Base-by-base conservation (phyloP, 495 filamentous ascomycete genomes). In the Neurospora sp. region DNA sequence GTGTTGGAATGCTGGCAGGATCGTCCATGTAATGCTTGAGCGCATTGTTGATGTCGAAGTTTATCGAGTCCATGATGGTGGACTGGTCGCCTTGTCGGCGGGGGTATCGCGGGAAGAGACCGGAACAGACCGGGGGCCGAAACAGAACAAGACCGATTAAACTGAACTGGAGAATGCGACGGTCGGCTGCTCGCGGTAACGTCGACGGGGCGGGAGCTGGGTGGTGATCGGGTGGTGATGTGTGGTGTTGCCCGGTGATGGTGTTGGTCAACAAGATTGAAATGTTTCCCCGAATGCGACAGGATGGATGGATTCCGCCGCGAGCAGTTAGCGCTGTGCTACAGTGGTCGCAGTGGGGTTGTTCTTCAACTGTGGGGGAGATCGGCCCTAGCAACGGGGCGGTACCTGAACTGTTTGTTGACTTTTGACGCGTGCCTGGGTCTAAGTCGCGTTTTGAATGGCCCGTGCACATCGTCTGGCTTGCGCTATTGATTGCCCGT, bases 21-120 rank as follows among this genome's bases (percentile, higher is more conserved):
- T 97, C 93, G 84, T 92, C 93, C 86, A 97, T 91, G 82, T 99
- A 98, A 79, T 92, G 87, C 85, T 97, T 98, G 82, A 98, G 90
- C 74, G 94, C 91, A 78, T 96, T 90, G 82, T 97, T 98, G 81
- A 99, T 92, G 80, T 98, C 93, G 83, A 98, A 99, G 73, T 90
- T 88, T 76, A 92, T 85, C 71, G 79, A 82, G 79, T 92, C 93
- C 94, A 97, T 97, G 76, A 18, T 65, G 53, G 0, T 35, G 53
- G 53, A 65, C 53, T 65, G 53, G 53, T 65, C 14, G 53, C 53
- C 53, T 65, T 9, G 53, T 65, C 27, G 53, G 53, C 53, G 75
- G 85, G 79, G 79, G 75, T 73, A 76, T 69, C 61, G 72, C 45
- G 72, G 72, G 10, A 59, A 20, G 10, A 2, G 53, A 0, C 10